These are phyloP conservation scores for Xylariaceae sp. DNA, from an alignment of 2,329 filamentous ascomycete genomes.

Conservation along the genomic window DNA sequence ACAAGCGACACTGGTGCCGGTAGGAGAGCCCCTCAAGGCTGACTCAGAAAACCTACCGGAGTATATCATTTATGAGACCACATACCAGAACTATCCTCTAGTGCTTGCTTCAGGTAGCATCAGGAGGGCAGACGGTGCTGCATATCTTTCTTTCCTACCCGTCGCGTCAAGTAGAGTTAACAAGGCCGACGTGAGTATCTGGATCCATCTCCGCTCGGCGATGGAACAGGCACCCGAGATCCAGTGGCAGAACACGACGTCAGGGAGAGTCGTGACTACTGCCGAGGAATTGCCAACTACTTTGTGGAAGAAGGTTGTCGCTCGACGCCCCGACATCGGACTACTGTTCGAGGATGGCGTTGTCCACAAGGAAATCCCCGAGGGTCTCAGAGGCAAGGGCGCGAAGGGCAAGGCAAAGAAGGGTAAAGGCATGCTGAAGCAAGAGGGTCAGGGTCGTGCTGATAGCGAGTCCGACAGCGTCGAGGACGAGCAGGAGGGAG, in stretches of 20 bases:
- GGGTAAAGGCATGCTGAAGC: conserved; percentile 34
- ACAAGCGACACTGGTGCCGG: conserved; percentile 24
- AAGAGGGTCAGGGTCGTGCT: conserved; percentile 26
- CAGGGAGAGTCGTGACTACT: conserved; percentile 33
- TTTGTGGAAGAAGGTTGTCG: conserved; percentile 41
- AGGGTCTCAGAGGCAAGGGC: conserved; percentile 39
- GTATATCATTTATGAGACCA: conserved; percentile 42
- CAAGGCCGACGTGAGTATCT: conserved; percentile 40
- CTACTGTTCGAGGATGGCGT: conserved; percentile 41
- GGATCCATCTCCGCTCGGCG: conserved; percentile 35
- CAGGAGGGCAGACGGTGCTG: conserved; percentile 38
- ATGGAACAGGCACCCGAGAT: conserved; percentile 33
- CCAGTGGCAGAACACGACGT: conserved; percentile 36
- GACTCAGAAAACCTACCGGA: conserved; percentile 36
- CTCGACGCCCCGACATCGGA: conserved; percentile 39
- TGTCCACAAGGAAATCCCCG: conserved; percentile 40
- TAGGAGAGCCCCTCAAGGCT: conserved; percentile 30
- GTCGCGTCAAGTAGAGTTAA: conserved; percentile 29
- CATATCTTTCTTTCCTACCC: conserved; percentile 30
- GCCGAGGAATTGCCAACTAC: conserved; percentile 32
- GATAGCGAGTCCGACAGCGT: conserved; percentile 32
- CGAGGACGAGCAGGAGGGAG: conserved; percentile 24
- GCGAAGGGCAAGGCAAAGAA: conserved; percentile 39
- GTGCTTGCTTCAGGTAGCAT: conserved; percentile 39
- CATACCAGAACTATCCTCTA: conserved; percentile 42